Evolutionary conservation across 2,329 filamentous ascomycete species (phyloP).

Genomic region (Clonostachys rosea): DNA sequence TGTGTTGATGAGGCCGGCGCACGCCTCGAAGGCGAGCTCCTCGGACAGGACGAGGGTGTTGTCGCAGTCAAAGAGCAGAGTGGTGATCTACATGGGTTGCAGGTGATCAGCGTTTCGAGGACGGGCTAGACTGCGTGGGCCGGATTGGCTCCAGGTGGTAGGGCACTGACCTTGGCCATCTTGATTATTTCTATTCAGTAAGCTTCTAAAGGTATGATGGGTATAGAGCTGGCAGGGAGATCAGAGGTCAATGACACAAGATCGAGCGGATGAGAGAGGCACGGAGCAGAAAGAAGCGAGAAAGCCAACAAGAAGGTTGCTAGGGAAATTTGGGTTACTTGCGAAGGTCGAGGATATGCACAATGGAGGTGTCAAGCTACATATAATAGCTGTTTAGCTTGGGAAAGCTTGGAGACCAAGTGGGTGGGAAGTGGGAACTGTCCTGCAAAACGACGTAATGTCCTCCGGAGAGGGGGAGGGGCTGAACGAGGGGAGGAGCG

Average conservation of each 20-base stretch:
- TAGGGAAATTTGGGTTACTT: neutral
- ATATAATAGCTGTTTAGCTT: neutral
- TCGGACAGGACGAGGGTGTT: conserved; percentile 94
- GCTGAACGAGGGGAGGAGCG: too few relatives aligned
- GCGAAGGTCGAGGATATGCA: too few relatives aligned
- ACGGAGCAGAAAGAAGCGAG: neutral
- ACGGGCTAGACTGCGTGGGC: too few relatives aligned
- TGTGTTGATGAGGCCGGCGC: conserved; percentile 83
- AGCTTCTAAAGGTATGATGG: neutral
- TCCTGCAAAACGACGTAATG: too few relatives aligned
- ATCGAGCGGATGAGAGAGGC: neutral
- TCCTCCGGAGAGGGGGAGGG: too few relatives aligned
- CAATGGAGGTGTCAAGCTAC: too few relatives aligned
- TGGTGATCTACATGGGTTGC: conserved; percentile 44
- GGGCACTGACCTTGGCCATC: neutral
- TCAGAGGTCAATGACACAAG: neutral
- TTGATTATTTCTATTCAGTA: conserved; percentile 1
- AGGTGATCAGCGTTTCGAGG: too few relatives aligned
- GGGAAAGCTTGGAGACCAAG: neutral
- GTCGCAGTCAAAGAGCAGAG: conserved; percentile 74
- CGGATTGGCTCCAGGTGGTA: too few relatives aligned
- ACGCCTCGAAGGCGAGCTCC: conserved; percentile 86
- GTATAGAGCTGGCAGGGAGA: neutral
- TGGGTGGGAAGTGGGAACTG: neutral
- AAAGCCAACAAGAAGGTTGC: neutral